Base-by-base conservation (phyloP, 2,329 filamentous ascomycete genomes). In the Nothophaeocryptopus gaeumannii region DNA sequence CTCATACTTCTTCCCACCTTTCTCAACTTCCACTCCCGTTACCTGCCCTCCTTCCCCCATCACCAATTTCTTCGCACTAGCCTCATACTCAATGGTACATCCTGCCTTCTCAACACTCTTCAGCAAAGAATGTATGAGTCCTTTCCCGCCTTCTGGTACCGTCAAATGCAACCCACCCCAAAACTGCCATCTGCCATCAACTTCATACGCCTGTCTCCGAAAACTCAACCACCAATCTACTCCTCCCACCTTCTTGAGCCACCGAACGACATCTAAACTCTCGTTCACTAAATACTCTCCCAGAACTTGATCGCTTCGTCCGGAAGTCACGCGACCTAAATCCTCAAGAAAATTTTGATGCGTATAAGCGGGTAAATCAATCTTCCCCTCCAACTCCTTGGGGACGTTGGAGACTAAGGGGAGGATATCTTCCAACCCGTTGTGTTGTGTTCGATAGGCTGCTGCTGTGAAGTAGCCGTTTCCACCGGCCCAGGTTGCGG, bases 381-480 rank as follows among this genome's bases (percentile, higher is more conserved):
- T 81, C 31, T 68, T 74, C 2, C 67, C 57, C 0, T 76, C 73
- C 29, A 72, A 69, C 0, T 74, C 72, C 0, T 64, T 41, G 15
- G 74, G 64, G 1, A 81, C 76, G 54, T 85, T 85, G 61, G 80
- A 81, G 40, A 86, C 80, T 3, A 86, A 60, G 0, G 82, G 80
- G 0, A 85, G 67, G 0, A 87, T 58, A 58, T 85, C 82, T 0
- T 61, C 9, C 0, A 83, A 69, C 0, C 83, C 83, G 5, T 61
- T 47, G 59, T 84, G 80, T 1, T 71, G 74, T 1, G 76, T 81
- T 5, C 84, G 77, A 61, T 78, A 84, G 2, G 81, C 82, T 1
- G 81, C 83, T 0, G 83, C 83, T 0, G 83, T 85, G 68, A 85
- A 86, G 60, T 78, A 84, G 0, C 75, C 75, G 60, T 86, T 86